phyloP scores from a whole-genome alignment of 257 asterid genomes.

The Solanum chaucha region DNA sequence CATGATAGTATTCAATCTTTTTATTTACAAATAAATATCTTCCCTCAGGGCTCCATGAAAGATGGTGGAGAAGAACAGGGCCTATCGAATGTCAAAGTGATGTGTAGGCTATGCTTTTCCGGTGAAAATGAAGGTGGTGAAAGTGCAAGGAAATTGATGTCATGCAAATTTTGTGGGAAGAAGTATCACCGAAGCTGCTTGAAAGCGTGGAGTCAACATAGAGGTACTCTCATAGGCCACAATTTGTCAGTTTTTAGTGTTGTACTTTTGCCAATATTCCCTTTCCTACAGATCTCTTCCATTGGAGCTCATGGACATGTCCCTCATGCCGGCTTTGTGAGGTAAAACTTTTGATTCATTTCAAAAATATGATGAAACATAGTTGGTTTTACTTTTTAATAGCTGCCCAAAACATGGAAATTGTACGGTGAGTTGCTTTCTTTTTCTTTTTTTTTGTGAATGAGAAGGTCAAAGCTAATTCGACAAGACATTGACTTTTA shows the following conservation, averaged over 20 bases:
- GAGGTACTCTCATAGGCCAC: slow-evolving; percentile 43
- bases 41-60: slow-evolving; percentile 32
- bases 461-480: not conserved
- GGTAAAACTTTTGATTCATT: slow-evolving; percentile 36
- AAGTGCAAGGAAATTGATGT: slow-evolving; percentile 73
- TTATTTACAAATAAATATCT: not conserved
- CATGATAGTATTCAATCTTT: not conserved
- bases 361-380: not conserved
- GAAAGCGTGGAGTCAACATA: slow-evolving; percentile 78
- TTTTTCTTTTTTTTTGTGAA: not conserved
- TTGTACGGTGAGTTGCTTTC: not conserved
- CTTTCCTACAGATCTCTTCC: slow-evolving; percentile 76
- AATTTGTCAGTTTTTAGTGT: not conserved
- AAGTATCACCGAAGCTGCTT: slow-evolving; percentile 84
- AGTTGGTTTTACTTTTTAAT: not conserved
- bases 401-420: not conserved
- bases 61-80: slow-evolving; percentile 69
- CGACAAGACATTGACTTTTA: not conserved
- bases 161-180: slow-evolving; percentile 86
- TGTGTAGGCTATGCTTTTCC: slow-evolving; percentile 84
- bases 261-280: slow-evolving; percentile 4
- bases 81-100: slow-evolving; percentile 54
- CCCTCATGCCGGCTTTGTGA: slow-evolving; percentile 92
- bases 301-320: slow-evolving; percentile 98
- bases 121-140: slow-evolving; percentile 89